Conservation (phyloP, 2,329 filamentous ascomycete genomes). For the Penicillium nordicum region DNA sequence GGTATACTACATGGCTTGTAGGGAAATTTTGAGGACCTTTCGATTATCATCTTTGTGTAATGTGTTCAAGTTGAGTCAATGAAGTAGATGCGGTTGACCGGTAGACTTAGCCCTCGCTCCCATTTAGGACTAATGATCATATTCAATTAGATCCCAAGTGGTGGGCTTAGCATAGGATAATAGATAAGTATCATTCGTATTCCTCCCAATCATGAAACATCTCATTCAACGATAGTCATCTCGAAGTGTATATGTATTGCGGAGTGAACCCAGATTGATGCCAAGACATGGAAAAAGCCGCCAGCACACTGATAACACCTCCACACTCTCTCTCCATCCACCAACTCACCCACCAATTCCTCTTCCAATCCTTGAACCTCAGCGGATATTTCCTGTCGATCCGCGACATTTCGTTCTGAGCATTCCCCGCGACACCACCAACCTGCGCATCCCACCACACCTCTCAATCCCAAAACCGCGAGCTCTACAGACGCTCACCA, state of each 20-base stretch:
- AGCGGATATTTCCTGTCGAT: not conserved
- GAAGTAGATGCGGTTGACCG: not conserved
- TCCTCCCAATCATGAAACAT: too few relatives aligned
- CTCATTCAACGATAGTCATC: not conserved
- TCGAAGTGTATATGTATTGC: not conserved
- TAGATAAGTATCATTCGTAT: not conserved
- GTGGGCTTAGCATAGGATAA: not conserved
- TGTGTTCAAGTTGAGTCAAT: not conserved
- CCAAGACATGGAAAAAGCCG: slow-evolving; percentile 28
- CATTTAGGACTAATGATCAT: not conserved
- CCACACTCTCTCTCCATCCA: slow-evolving; percentile 15
- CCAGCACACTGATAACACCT: slow-evolving; percentile 21
- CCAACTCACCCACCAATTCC: slow-evolving; percentile 3
- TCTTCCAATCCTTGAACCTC: not conserved
- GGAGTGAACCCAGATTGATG: slow-evolving; percentile 5
- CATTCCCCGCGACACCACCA: not conserved
- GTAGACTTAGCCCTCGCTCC: not conserved
- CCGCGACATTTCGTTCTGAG: not conserved
- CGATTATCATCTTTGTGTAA: not conserved
- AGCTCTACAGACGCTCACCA: slow-evolving; percentile 17
- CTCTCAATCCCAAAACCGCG: not conserved
- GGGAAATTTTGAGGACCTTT: not conserved
- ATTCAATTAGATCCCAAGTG: too few relatives aligned
- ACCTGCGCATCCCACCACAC: not conserved
- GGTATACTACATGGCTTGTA: not conserved